Evolutionary conservation across 495 filamentous ascomycete species (phyloP).

Genomic region (Aspergillus hancockii): DNA sequence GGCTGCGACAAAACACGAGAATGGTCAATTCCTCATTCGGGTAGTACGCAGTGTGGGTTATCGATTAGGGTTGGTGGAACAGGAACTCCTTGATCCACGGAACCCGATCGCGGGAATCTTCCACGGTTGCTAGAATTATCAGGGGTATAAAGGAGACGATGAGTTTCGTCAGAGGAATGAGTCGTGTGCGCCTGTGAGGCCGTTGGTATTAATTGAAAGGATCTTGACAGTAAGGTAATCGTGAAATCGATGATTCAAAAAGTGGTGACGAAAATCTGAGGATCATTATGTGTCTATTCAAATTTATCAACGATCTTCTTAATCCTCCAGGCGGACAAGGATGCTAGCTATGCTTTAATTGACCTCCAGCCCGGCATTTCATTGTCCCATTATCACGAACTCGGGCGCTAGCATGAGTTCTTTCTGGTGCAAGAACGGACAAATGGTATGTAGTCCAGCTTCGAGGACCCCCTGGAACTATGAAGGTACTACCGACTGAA

Average conservation of each 20-base stretch:
- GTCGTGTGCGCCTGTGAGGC: not conserved
- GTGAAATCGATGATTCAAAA: not conserved
- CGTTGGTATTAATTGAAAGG: not conserved
- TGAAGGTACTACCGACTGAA: not conserved
- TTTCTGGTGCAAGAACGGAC: not conserved
- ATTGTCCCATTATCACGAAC: not conserved
- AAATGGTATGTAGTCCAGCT: not conserved
- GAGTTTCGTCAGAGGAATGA: not conserved
- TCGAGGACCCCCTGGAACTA: not conserved
- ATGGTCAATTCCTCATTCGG: conserved; percentile 3
- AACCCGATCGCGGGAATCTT: conserved; percentile 24
- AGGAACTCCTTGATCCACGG: conserved; percentile 20
- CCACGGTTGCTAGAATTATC: conserved; percentile 18
- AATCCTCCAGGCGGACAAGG: not conserved
- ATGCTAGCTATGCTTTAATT: not conserved
- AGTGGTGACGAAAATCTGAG: not conserved
- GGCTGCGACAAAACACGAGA: conserved; percentile 7
- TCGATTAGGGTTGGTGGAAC: conserved; percentile 23
- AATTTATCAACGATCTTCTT: not conserved
- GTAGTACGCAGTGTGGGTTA: conserved; percentile 16
- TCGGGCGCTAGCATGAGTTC: not conserved
- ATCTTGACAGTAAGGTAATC: not conserved
- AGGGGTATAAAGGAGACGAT: not conserved
- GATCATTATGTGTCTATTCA: not conserved
- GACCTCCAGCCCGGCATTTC: not conserved